Evolutionary conservation across 768 basidiomycete species (phyloP).

Genomic region (Termitomyces sp.): DNA sequence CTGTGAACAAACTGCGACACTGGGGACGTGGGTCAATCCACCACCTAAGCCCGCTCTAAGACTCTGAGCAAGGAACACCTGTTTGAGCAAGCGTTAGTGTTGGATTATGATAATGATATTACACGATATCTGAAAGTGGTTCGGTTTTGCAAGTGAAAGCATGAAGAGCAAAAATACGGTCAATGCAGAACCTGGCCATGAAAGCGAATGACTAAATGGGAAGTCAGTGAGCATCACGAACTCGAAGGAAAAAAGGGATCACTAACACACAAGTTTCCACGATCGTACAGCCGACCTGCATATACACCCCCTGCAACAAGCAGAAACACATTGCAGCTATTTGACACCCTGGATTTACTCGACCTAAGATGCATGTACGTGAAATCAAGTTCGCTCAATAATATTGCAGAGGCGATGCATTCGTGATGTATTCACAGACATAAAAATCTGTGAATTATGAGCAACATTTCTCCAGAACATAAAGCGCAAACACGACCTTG

Average conservation of each 20-base stretch:
- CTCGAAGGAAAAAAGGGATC: neutral
- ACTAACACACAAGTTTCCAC: slow-evolving; percentile 38
- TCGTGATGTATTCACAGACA: slow-evolving; percentile 28
- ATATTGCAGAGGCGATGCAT: slow-evolving; percentile 32
- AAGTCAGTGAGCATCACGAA: neutral
- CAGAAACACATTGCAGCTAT: slow-evolving; percentile 38
- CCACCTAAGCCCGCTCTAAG: slow-evolving; percentile 37
- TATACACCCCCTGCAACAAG: slow-evolving; percentile 34
- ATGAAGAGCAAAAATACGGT: slow-evolving; percentile 35
- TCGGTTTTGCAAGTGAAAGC: slow-evolving; percentile 38
- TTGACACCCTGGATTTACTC: slow-evolving; percentile 13
- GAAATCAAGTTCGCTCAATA: slow-evolving; percentile 20
- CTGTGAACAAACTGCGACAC: slow-evolving; percentile 38
- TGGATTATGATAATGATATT: neutral
- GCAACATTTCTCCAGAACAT: too few species aligned
- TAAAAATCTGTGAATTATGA: slow-evolving; percentile 28
- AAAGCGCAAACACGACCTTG: slow-evolving; percentile 23
- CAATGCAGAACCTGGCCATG: slow-evolving; percentile 31
- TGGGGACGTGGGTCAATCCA: slow-evolving; percentile 39
- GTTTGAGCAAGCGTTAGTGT: neutral
- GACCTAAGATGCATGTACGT: neutral
- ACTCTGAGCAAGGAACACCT: slow-evolving; percentile 35
- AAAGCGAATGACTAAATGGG: slow-evolving; percentile 20
- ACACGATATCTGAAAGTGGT: slow-evolving; percentile 31
- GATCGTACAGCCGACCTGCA: slow-evolving; percentile 39